These are phyloP conservation scores for Tripterygium wilfordii DNA, from an alignment of 177 flowering plant species.

Conservation along the genomic window DNA sequence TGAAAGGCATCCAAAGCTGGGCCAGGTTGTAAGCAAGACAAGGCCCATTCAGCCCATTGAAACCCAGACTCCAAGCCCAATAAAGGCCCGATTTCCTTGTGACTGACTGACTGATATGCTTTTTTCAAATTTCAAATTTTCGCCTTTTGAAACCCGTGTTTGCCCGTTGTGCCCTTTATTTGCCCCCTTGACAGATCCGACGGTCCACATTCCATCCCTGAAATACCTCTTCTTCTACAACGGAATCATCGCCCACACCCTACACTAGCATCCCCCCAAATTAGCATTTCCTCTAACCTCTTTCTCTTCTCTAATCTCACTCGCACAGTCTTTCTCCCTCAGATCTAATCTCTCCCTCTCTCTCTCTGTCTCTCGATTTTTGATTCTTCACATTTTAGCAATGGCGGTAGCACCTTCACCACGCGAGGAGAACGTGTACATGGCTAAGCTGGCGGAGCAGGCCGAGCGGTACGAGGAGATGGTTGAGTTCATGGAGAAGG, in stretches of 20 bases:
- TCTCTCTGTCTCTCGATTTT: background rate
- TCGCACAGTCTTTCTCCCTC: background rate
- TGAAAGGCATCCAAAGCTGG: too few relatives aligned
- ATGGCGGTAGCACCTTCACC: conserved; percentile 37
- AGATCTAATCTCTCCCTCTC: conserved; percentile 5
- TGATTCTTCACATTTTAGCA: too few relatives aligned
- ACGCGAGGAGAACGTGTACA: conserved; percentile 61
- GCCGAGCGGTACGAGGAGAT: conserved; percentile 85
- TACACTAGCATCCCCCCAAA: too few relatives aligned
- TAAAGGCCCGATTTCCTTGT: too few relatives aligned
- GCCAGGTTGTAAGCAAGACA: too few relatives aligned
- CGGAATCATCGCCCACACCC: conserved; percentile 17
- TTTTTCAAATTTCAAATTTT: too few relatives aligned
- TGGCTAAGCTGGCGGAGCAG: conserved; percentile 75
- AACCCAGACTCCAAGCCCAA: too few relatives aligned
- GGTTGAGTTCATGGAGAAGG: conserved; percentile 66
- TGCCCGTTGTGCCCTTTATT: too few relatives aligned
- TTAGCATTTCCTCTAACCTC: conserved; percentile 1
- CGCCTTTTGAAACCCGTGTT: too few relatives aligned
- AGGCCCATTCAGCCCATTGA: too few relatives aligned
- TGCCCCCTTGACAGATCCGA: too few relatives aligned
- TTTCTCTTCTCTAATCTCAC: conserved; percentile 3
- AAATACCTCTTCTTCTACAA: background rate
- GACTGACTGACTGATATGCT: too few relatives aligned
- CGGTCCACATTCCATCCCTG: conserved; percentile 9